Evolutionary conservation across 345 rosid genomes (phyloP), one percentile per base, ranked within the genome.

Genomic region (Eucalyptus sp.): DNA sequence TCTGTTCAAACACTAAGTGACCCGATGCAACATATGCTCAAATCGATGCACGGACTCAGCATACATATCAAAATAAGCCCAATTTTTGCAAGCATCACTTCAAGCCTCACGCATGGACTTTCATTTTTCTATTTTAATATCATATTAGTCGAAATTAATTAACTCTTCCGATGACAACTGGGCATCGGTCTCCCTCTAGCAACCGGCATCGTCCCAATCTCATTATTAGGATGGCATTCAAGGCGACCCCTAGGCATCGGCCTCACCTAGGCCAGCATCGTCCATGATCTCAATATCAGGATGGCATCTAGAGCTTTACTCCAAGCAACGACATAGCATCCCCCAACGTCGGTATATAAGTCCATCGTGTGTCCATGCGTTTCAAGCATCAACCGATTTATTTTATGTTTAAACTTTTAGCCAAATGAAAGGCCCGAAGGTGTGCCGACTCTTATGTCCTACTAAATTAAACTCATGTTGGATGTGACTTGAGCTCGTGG

Each of bases 241-340:
- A 3, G 2, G 52, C 2, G 1, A 50, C 17, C 52, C 0, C 3
- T 0, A 50, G 0, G 18, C 3, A 50, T 50, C 1, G 7, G 2
- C 52, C 52, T 50, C 3, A 14, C 52, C 2, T 0, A 3, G 18
- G 52, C 52, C 0, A 0, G 7, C 52, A 50, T 50, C 1, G 0
- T 50, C 52, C 52, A 50, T 0, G 0, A 14, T 50, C 0, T 50
- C 3, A 50, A 2, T 50, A 50, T 50, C 0, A 0, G 1, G 52
- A 50, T 0, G 37, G 17, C 18, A 15, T 50, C 1, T 0, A 0
- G 7, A 0, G 52, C 52, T 50, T 14, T 50, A 50, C 7, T 0
- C 52, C 0, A 14, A 0, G 52, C 52, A 50, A 50, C 0, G 18
- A 14, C 52, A 0, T 0, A 0, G 7, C 52, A 14, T 50, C 52